These are phyloP conservation scores for Salix dunnii DNA, from an alignment of 345 rosid genomes.

Conservation along the genomic window DNA sequence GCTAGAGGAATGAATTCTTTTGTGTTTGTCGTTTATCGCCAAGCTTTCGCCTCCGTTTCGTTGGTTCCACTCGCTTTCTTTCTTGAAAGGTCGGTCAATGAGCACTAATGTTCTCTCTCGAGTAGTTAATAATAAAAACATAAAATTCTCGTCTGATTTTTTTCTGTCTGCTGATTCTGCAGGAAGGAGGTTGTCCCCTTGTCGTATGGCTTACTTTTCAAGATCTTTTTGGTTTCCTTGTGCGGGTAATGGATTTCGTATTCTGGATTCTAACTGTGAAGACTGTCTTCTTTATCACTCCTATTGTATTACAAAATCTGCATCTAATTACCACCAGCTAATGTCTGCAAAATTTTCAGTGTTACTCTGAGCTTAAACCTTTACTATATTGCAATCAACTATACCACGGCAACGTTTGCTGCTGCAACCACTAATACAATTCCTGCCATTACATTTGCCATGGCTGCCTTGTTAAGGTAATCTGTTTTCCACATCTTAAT, in stretches of 20 bases:
- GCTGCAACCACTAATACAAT: conserved; percentile 75
- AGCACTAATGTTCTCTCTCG: not conserved
- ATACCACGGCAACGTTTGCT: conserved; percentile 81
- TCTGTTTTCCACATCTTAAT: not conserved
- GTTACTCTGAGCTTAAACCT: conserved; percentile 67
- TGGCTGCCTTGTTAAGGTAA: conserved; percentile 62
- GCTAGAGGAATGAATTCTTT: conserved; percentile 71
- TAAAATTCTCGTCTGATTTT: not conserved
- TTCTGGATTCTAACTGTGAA: not conserved
- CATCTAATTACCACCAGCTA: not conserved
- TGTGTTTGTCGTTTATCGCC: conserved; percentile 74
- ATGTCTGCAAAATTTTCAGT: conserved; percentile 31
- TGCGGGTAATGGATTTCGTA: conserved; percentile 38
- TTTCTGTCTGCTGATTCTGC: conserved; percentile 12
- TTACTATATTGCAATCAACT: conserved; percentile 57
- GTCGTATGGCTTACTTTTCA: conserved; percentile 37
- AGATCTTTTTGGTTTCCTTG: conserved; percentile 51
- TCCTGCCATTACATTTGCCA: conserved; percentile 68
- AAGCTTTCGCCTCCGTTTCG: conserved; percentile 64
- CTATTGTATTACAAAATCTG: not conserved
- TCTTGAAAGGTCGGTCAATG: conserved; percentile 78
- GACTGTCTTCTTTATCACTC: not conserved
- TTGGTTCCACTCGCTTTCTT: conserved; percentile 69
- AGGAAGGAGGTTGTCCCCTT: conserved; percentile 44
- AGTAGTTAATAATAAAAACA: not conserved